Evolutionary conservation across 2,329 filamentous ascomycete species (phyloP).

Genomic region (Elsinoe fawcettii): DNA sequence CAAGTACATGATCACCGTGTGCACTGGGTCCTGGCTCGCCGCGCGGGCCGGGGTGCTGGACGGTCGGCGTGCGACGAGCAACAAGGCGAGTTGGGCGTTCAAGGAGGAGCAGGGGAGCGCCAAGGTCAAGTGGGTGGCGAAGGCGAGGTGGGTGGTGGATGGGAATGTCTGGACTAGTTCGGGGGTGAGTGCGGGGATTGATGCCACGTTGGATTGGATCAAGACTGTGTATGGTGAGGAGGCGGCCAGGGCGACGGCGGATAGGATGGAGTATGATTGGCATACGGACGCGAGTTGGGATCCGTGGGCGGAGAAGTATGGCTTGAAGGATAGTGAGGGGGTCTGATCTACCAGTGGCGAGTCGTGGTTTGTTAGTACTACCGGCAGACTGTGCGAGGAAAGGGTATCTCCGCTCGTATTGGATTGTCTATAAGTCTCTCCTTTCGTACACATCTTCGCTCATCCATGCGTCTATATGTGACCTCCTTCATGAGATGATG

Average conservation of each 20-base stretch:
- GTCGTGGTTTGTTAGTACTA: neutral
- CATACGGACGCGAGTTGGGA: constrained; percentile 4
- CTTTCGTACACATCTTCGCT: neutral
- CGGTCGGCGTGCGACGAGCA: constrained; percentile 55
- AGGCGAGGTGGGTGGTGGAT: constrained; percentile 58
- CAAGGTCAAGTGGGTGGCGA: constrained; percentile 51
- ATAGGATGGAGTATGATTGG: constrained; percentile 13
- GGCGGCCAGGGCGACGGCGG: neutral
- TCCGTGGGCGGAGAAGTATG: constrained; percentile 7
- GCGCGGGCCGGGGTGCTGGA: constrained; percentile 55
- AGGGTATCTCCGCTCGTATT: neutral
- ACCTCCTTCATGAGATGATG: neutral
- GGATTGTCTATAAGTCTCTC: neutral
- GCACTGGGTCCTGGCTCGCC: constrained; percentile 55
- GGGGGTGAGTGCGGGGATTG: constrained; percentile 56
- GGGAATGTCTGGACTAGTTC: constrained; percentile 60
- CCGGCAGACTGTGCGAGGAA: neutral
- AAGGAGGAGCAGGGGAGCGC: constrained; percentile 42
- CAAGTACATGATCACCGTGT: constrained; percentile 55
- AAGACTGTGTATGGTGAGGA: constrained; percentile 30
- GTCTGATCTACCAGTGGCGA: neutral
- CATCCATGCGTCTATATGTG: constrained; percentile 8
- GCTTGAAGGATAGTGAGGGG: neutral
- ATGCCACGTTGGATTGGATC: constrained; percentile 45
- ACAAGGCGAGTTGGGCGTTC: constrained; percentile 51